Conservation (phyloP, 2,329 filamentous ascomycete genomes). For the Microsporum audouinii region DNA sequence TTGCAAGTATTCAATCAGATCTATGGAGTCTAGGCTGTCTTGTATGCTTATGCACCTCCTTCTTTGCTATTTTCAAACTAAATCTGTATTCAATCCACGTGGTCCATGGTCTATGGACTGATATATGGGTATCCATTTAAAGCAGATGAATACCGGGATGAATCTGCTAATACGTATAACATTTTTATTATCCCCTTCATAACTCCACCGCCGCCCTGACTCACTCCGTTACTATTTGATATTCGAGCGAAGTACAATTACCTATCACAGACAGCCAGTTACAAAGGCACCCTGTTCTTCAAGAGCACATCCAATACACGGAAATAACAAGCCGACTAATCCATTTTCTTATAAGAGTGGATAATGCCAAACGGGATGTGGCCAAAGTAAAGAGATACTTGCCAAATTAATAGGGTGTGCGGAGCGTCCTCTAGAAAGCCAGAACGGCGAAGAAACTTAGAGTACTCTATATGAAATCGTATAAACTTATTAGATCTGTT, state of each 20-base stretch:
- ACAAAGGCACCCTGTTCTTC: neutral
- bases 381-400: neutral
- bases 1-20: neutral
- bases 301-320: neutral
- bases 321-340: neutral
- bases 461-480: neutral
- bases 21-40: slow-evolving; percentile 10
- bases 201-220: too few species aligned
- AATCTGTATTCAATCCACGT: neutral
- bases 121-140: neutral
- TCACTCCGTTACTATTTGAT: too few species aligned
- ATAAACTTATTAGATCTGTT: neutral
- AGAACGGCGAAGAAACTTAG: neutral
- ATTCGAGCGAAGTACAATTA: neutral
- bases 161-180: neutral
- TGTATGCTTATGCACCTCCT: neutral
- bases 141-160: neutral
- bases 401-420: neutral
- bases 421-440: neutral
- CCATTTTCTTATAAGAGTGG: neutral
- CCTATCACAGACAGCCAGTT: neutral
- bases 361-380: neutral
- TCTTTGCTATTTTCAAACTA: neutral
- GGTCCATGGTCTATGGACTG: slow-evolving; percentile 1
- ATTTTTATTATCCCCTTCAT: neutral